Percentiles rank a stretch among this genome's conserved stretches.
These are phyloP conservation scores for Phytopythium vexans DNA, from an alignment of 352 stramenopile genomes.

Conservation along the genomic window DNA sequence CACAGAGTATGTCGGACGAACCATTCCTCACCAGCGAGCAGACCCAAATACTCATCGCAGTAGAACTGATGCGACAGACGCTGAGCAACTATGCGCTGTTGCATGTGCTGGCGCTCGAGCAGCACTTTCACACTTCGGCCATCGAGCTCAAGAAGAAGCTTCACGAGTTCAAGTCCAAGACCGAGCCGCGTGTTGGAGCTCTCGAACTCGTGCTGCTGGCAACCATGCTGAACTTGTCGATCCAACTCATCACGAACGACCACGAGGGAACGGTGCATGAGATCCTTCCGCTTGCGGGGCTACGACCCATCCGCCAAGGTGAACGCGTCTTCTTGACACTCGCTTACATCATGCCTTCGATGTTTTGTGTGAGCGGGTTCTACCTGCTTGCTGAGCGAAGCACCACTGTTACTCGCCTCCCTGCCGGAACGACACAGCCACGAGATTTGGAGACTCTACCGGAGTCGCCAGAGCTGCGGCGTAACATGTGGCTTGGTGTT, in stretches of 20 bases:
- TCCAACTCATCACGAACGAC: conserved; percentile 79
- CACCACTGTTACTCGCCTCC: background rate
- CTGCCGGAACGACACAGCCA: background rate
- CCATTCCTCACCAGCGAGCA: conserved; percentile 6
- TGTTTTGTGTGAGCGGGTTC: conserved; percentile 63
- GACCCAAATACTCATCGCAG: conserved; percentile 21
- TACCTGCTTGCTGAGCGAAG: conserved; percentile 51
- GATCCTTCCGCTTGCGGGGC: conserved; percentile 46
- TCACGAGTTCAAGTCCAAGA: conserved; percentile 67
- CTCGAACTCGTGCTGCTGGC: conserved; percentile 68
- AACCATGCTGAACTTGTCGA: conserved; percentile 73
- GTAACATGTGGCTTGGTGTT: conserved; percentile 61
- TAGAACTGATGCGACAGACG: conserved; percentile 57
- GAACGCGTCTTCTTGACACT: conserved; percentile 52
- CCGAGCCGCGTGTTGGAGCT: conserved; percentile 52
- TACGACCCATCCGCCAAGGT: conserved; percentile 52
- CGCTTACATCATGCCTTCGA: conserved; percentile 71
- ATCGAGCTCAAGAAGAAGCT: conserved; percentile 79
- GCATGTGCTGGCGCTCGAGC: conserved; percentile 48
- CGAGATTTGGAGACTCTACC: conserved; percentile 10
- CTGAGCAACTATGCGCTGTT: conserved; percentile 71
- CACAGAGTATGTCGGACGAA: background rate
- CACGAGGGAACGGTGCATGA: conserved; percentile 62
- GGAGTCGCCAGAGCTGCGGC: conserved; percentile 12
- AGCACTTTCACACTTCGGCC: conserved; percentile 43